phyloP scores from a whole-genome alignment of 371 early-diverging fungal species.

The Actinomortierella wolfii region DNA sequence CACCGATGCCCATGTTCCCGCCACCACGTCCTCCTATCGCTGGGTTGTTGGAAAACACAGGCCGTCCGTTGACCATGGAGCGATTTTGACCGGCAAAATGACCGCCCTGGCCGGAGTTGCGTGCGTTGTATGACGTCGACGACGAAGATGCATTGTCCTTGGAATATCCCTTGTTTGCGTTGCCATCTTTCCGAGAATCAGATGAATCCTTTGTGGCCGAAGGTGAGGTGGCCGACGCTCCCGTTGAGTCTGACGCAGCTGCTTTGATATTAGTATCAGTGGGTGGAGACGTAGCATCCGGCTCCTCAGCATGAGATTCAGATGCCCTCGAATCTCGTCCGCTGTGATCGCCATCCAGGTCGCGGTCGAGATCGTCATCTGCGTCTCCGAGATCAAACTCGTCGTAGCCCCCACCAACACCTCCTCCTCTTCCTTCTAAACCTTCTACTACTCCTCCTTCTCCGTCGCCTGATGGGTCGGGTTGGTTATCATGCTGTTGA shows the following conservation, averaged over 20 bases:
- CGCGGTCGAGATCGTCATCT: constrained; percentile 21
- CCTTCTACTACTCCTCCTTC: too few species aligned
- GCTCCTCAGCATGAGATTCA: neutral
- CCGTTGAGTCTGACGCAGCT: neutral
- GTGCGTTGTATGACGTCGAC: too few species aligned
- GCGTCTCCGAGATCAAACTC: constrained; percentile 23
- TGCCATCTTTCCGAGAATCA: too few species aligned
- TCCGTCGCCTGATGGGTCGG: too few species aligned
- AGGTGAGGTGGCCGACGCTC: neutral
- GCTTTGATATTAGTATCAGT: neutral
- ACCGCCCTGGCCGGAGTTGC: constrained; percentile 1
- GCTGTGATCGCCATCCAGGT: neutral
- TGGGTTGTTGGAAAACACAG: constrained; percentile 4
- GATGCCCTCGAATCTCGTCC: neutral
- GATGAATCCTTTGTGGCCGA: constrained; percentile 2
- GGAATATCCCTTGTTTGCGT: too few species aligned
- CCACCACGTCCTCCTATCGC: constrained; percentile 6
- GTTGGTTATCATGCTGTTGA: too few species aligned
- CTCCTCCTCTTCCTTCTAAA: too few species aligned
- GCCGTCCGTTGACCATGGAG: neutral
- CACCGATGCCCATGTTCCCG: constrained; percentile 18
- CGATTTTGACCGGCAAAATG: constrained; percentile 7
- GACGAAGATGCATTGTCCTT: too few species aligned
- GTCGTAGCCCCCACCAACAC: constrained; percentile 13
- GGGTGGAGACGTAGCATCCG: neutral